Conservation (phyloP, 1,284 basidiomycete genomes). For the Inonotus obliquus region DNA sequence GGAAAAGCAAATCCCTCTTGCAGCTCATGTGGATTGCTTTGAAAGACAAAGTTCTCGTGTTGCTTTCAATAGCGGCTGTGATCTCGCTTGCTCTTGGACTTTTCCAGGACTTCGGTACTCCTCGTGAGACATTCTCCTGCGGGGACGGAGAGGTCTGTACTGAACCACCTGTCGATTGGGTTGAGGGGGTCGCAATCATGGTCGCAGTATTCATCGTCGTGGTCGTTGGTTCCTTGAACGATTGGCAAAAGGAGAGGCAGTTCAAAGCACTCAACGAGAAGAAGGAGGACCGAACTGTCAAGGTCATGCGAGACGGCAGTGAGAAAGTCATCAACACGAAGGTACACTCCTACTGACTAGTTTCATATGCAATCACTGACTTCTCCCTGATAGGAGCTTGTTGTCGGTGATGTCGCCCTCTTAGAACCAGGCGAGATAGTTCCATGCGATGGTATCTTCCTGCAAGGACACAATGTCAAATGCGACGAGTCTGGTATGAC, state of each 20-base stretch:
- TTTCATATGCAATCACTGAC: background rate
- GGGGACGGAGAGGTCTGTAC: conserved; percentile 31
- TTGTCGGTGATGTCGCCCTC: conserved; percentile 91
- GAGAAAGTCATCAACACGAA: conserved; percentile 82
- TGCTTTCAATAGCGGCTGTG: conserved; percentile 88
- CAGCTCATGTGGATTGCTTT: conserved; percentile 91
- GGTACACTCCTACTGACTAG: conserved; percentile 32
- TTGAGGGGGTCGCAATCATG: conserved; percentile 97
- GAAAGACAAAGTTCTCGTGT: conserved; percentile 92
- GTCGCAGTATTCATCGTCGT: conserved; percentile 86
- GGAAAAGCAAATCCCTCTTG: conserved; percentile 76
- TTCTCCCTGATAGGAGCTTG: conserved; percentile 56
- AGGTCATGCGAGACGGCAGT: conserved; percentile 82
- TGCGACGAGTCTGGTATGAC: conserved; percentile 98
- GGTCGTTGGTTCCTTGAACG: conserved; percentile 83
- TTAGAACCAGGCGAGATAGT: conserved; percentile 95
- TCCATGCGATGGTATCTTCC: conserved; percentile 93
- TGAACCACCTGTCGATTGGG: conserved; percentile 85
- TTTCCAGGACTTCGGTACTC: conserved; percentile 86
- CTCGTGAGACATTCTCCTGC: conserved; percentile 44
- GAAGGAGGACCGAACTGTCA: conserved; percentile 92
- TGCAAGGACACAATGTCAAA: conserved; percentile 89
- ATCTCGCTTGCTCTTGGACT: conserved; percentile 92
- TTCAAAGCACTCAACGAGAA: conserved; percentile 91
- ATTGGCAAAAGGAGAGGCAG: conserved; percentile 97